Percentiles rank a stretch among this genome's conserved stretches.
phyloP scores from a whole-genome alignment of 768 basidiomycete species.

The Gloeopeniophorella convolvens region DNA sequence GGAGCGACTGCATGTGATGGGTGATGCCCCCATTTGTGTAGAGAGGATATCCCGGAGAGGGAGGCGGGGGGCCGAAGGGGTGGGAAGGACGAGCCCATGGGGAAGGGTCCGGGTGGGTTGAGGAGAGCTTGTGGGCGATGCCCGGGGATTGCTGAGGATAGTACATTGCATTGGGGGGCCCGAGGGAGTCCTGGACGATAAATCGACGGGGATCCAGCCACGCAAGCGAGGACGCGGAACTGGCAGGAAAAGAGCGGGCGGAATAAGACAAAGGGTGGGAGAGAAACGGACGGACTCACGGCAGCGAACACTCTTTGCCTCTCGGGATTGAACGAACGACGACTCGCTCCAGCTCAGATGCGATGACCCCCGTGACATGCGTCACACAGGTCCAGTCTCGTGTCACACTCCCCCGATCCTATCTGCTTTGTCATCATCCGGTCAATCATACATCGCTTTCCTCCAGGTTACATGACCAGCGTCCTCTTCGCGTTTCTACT shows the following conservation, averaged over 20 bases:
- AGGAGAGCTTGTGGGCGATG: conserved; percentile 66
- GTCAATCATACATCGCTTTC: neutral
- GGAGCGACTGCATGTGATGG: conserved; percentile 40
- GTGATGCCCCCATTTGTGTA: conserved; percentile 65
- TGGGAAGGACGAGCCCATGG: conserved; percentile 60
- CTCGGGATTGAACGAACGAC: no score
- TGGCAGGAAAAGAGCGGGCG: neutral
- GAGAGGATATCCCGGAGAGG: conserved; percentile 69
- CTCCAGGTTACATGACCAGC: conserved; percentile 3
- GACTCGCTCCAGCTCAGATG: no score
- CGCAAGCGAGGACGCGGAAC: neutral
- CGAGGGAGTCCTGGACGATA: conserved; percentile 10
- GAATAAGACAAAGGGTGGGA: neutral
- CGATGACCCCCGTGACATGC: neutral
- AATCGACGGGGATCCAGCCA: conserved; percentile 8
- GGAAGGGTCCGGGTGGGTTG: conserved; percentile 64
- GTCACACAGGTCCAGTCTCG: neutral
- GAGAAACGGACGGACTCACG: neutral
- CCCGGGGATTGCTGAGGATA: conserved; percentile 81
- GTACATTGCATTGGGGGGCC: conserved; percentile 57
- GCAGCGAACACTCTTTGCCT: no score
- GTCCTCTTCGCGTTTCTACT: conserved; percentile 25
- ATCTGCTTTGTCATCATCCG: conserved; percentile 10
- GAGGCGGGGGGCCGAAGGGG: conserved; percentile 49
- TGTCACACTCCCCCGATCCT: neutral